A percentile compares a stretch with the other conserved stretches of the same genome.
Evolutionary conservation across 371 early-diverging fungal genomes (phyloP).

Genomic region (Circinella minor): DNA sequence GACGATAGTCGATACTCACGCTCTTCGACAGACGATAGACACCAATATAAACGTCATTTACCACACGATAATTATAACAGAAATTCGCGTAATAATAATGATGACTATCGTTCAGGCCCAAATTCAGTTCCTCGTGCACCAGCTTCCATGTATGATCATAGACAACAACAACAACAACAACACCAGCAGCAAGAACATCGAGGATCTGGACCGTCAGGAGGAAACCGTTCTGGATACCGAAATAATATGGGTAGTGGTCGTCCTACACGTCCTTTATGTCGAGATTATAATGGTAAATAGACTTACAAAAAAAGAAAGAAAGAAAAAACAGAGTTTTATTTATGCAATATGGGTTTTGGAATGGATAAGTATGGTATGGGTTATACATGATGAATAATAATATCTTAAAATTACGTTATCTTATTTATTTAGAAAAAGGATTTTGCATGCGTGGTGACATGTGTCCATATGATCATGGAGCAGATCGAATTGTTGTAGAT

Average conservation of each 20-base stretch:
- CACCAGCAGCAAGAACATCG: background rate
- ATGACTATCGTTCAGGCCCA: constrained; percentile 21
- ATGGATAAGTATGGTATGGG: no score
- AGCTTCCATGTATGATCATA: constrained; percentile 31
- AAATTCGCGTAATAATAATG: constrained; percentile 18
- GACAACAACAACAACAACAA: constrained; percentile 12
- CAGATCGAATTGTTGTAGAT: constrained; percentile 76
- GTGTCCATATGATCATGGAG: constrained; percentile 83
- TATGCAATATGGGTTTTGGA: no score
- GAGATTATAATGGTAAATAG: constrained; percentile 76
- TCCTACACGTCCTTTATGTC: constrained; percentile 57
- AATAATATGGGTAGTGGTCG: constrained; percentile 30
- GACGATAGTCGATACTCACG: constrained; percentile 29
- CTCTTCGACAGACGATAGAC: constrained; percentile 13
- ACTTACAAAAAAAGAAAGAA: no score
- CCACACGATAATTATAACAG: constrained; percentile 20
- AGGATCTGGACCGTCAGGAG: constrained; percentile 16
- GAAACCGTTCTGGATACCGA: constrained; percentile 40
- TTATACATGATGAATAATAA: background rate
- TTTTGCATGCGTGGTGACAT: constrained; percentile 82
- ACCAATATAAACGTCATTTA: constrained; percentile 33
- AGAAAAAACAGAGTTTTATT: background rate
- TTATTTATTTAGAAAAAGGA: constrained; percentile 60
- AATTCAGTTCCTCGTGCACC: constrained; percentile 23
- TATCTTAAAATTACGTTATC: background rate